Base-by-base conservation (phyloP, 1,139 yeast species). In the Hansenula anomala region DNA sequence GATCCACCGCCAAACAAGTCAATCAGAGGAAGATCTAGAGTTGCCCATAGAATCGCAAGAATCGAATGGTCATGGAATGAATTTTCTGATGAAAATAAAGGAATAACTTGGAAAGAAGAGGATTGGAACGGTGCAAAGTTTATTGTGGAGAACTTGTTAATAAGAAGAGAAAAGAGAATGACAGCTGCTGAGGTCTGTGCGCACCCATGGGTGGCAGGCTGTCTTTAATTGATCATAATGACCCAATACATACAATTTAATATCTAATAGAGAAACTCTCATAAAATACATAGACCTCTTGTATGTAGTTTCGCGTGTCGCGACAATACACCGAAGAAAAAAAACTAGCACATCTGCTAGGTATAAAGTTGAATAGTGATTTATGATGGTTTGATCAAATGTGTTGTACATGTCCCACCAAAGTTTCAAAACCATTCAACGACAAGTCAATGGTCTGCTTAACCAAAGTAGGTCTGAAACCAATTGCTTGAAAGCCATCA, bases 21-120 rank as follows among this genome's bases (percentile, higher is more conserved):
- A 20, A 69, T 76, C 38, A 59, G 79, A 48, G 67, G 73, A 28
- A 70, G 77, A 33, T 74, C 80, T 36, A 74, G 82, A 43, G 79
- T 89, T 0, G 82, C 95, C 1, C 96, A 90, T 60, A 67, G 97
- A 41, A 92, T 92, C 30, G 97, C 97, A 8, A 77, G 92, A 60
- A 81, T 87, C 31, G 95, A 86, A 47, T 92, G 98, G 98, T 75
- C 74, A 31, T 92, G 97, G 97, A 70, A 61, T 43, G 58, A 60
- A 18, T 59, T 73, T 44, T 58, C 58, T 28, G 61, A 62, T n/a
- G 61, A 52, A 7, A 47, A 49, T 28, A 38, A 41, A 32, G 46
- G 38, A 3, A 23, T 24, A 2, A 11, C 28, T 1, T 49, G 53
- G 52, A 14, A 16, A 4, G 38, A 43, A 6, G 58, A 60, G 6